A percentile compares a stretch with the other conserved stretches of the same genome.
These are phyloP conservation scores for Curvularia hawaiiensis DNA, from an alignment of 2,329 filamentous ascomycete genomes.

Conservation along the genomic window DNA sequence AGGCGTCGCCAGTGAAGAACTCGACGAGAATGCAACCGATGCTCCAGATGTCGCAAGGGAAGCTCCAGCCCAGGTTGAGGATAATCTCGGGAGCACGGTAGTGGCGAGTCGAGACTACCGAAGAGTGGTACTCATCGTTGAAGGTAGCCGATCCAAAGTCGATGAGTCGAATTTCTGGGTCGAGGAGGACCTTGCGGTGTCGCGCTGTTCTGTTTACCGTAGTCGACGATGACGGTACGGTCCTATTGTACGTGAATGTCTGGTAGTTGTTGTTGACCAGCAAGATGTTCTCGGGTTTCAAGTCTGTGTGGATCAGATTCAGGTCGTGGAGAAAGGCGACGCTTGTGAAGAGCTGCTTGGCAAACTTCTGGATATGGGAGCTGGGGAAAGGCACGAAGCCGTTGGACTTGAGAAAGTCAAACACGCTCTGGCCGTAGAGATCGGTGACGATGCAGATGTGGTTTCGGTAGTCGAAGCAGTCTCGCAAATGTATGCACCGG, in stretches of 20 bases:
- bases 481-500: conserved; percentile 92
- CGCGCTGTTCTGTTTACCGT: conserved; percentile 62
- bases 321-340: conserved; percentile 97
- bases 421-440: conserved; percentile 90
- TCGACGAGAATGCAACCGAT: conserved; percentile 72
- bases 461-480: conserved; percentile 96
- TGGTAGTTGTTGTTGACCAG: conserved; percentile 69
- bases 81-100: conserved; percentile 72
- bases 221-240: conserved; percentile 68
- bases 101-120: conserved; percentile 69
- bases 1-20: conserved; percentile 70
- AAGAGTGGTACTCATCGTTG: conserved; percentile 71
- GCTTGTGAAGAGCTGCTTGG: conserved; percentile 93
- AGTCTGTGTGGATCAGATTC: conserved; percentile 90
- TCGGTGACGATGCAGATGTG: conserved; percentile 89
- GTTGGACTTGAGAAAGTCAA: conserved; percentile 97
- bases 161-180: conserved; percentile 70
- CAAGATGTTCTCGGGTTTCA: conserved; percentile 72
- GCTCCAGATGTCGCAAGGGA: conserved; percentile 72
- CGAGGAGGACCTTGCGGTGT: conserved; percentile 66
- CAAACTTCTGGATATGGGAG: conserved; percentile 97
- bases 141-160: conserved; percentile 72
- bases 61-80: conserved; percentile 70
- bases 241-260: conserved; percentile 71
- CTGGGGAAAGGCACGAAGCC: conserved; percentile 96